phyloP scores from a whole-genome alignment of 495 filamentous ascomycete genomes.

The Penicillium taxi region DNA sequence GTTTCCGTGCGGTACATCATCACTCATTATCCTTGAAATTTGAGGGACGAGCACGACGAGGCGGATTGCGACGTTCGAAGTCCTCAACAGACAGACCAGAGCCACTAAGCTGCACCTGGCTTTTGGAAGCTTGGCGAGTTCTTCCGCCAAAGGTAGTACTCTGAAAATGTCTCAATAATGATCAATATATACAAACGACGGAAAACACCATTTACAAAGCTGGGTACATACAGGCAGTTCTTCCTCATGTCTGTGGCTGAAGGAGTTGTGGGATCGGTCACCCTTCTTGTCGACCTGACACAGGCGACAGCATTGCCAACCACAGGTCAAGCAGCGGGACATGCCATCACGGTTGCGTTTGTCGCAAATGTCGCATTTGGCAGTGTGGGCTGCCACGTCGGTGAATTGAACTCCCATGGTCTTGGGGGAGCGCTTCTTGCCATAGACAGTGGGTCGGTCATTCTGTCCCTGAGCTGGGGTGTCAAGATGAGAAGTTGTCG shows the following conservation, averaged over 20 bases:
- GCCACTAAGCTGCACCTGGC: too few species aligned
- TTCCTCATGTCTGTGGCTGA: not conserved
- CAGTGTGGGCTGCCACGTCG: constrained; percentile 36
- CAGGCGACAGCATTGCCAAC: constrained; percentile 36
- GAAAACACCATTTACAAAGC: not conserved
- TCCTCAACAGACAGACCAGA: too few species aligned
- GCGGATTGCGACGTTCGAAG: not conserved
- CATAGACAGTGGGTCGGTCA: not conserved
- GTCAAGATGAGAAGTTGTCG: not conserved
- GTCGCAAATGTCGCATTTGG: constrained; percentile 46
- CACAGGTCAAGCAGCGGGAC: constrained; percentile 37
- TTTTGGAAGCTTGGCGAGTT: too few species aligned
- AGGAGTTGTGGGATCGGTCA: constrained; percentile 17
- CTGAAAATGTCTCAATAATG: too few species aligned
- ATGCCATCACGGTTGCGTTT: constrained; percentile 36
- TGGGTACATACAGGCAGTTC: not conserved
- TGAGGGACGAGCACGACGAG: not conserved
- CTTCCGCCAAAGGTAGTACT: too few species aligned
- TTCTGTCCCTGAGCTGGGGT: not conserved
- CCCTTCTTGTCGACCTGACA: constrained; percentile 22
- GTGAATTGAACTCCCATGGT: constrained; percentile 15
- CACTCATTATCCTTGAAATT: not conserved
- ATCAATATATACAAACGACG: too few species aligned
- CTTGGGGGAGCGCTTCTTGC: not conserved
- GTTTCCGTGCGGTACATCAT: too few species aligned